Conservation (phyloP, 1,284 basidiomycete genomes). For the Pisolithus thermaeus region DNA sequence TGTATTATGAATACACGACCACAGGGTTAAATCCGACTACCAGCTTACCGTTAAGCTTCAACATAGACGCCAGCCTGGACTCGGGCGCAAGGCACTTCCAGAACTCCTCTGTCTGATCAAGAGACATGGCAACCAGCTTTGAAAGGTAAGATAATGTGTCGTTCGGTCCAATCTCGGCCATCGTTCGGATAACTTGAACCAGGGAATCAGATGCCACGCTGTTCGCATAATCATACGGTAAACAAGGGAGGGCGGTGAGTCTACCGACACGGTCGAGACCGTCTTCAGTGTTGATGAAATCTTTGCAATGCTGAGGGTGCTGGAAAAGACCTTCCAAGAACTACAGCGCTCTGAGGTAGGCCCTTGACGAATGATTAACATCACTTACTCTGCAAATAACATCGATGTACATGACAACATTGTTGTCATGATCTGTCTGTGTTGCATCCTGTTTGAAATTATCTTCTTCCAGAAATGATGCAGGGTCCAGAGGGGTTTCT, state of each 20-base stretch:
- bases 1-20: neutral
- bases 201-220: slow-evolving; percentile 81
- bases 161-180: slow-evolving; percentile 81
- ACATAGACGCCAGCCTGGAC: slow-evolving; percentile 57
- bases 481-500: slow-evolving; percentile 17
- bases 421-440: slow-evolving; percentile 61
- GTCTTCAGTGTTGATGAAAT: slow-evolving; percentile 77
- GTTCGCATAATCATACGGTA: slow-evolving; percentile 86
- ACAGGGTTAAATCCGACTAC: slow-evolving; percentile 2
- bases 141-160: slow-evolving; percentile 74
- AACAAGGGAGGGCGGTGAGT: slow-evolving; percentile 78
- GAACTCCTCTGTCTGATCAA: slow-evolving; percentile 67
- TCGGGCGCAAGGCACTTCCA: slow-evolving; percentile 54
- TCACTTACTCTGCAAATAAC: slow-evolving; percentile 61
- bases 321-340: slow-evolving; percentile 95
- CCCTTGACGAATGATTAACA: neutral
- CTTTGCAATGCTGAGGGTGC: slow-evolving; percentile 82
- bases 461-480: slow-evolving; percentile 17
- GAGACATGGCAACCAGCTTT: slow-evolving; percentile 64
- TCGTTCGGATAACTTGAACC: slow-evolving; percentile 82
- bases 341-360: slow-evolving; percentile 32
- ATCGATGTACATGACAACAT: slow-evolving; percentile 72
- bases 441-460: slow-evolving; percentile 34
- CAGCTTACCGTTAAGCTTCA: slow-evolving; percentile 47
- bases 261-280: slow-evolving; percentile 74